Conservation (phyloP, 23 red algal species). For the Rhodosorus marinus region DNA sequence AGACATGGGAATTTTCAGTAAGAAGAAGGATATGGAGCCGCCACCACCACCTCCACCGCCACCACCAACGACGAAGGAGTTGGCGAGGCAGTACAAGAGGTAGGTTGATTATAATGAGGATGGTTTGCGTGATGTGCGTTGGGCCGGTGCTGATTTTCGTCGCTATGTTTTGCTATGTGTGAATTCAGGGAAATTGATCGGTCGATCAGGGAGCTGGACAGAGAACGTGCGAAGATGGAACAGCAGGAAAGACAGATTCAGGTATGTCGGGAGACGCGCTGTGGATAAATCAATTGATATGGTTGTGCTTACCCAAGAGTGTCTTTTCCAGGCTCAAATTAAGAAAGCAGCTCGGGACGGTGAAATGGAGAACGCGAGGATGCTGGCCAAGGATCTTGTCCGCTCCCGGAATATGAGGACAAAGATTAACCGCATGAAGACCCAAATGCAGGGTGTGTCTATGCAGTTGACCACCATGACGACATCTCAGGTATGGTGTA, state of each 20-base stretch:
- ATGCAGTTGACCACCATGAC: slow-evolving; percentile 89
- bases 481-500: too few species aligned
- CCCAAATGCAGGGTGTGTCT: slow-evolving; percentile 91
- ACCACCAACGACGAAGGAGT: slow-evolving; percentile 4
- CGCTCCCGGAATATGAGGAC: slow-evolving; percentile 51
- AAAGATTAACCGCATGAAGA: slow-evolving; percentile 83
- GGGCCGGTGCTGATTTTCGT: background rate
- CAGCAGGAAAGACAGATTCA: slow-evolving; percentile 35
- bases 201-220: slow-evolving; percentile 81
- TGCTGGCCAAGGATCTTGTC: slow-evolving; percentile 78
- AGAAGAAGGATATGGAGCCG: slow-evolving; percentile 4
- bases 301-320: background rate
- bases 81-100: slow-evolving; percentile 23
- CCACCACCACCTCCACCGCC: slow-evolving; percentile 14
- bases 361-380: slow-evolving; percentile 69
- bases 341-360: slow-evolving; percentile 53
- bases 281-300: background rate
- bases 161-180: background rate
- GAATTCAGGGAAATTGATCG: slow-evolving; percentile 41
- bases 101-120: slow-evolving; percentile 5
- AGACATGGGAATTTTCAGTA: slow-evolving; percentile 1
- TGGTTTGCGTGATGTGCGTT: background rate
- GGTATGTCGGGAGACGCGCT: background rate
- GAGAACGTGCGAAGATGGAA: slow-evolving; percentile 89
- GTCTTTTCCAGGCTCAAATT: slow-evolving; percentile 56